Evolutionary conservation across 495 filamentous ascomycete species (phyloP), one percentile per base, ranked within the genome.

Genomic region (Podospora pseudoanserina): DNA sequence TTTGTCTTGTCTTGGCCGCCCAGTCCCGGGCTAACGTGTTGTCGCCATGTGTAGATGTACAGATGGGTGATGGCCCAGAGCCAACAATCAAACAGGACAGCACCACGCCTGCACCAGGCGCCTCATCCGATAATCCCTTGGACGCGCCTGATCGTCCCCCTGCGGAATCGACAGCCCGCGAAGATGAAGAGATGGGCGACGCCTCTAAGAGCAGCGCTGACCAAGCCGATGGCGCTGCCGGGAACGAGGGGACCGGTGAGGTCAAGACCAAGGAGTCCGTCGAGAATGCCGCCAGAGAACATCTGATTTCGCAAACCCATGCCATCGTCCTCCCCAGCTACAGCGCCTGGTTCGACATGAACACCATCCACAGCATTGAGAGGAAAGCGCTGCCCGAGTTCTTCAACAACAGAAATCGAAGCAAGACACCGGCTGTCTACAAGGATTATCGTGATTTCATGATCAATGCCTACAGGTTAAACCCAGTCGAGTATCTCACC

Each of bases 361-460:
- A 94, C 77, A 84, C 86, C 27, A 89, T 98, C 71, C 89, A 97
- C 77, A 84, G 85, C 55, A 90, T 96, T 71, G 95, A 99, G 84
- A 88, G 89, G 73, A 97, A 96, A 76, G 91, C 92, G 7, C 80
- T 99, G 64, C 93, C 94, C 2, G 95, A 99, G 79, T 99, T 97
- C 79, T 99, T 99, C 86, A 97, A 98, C 81, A 92, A 87, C 78
- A 87, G 96, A 55, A 99, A 99, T 78, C 91, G 95, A 74, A 97
- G 94, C 86, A 99, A 99, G 82, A 99, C 95, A 0, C 89, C 91
- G 4, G 89, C 92, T n/a, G 91, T 97, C 18, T 99, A 98, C 79
- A 97, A 97, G 79, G 95, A 99, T 75, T 98, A 98, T 79, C 89
- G 95, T 68, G 94, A 98, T 74, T 99, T 99, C 79, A 99, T 99